These are phyloP conservation scores for Rossbeevera mucosa DNA, from an alignment of 768 basidiomycete genomes.

Conservation along the genomic window DNA sequence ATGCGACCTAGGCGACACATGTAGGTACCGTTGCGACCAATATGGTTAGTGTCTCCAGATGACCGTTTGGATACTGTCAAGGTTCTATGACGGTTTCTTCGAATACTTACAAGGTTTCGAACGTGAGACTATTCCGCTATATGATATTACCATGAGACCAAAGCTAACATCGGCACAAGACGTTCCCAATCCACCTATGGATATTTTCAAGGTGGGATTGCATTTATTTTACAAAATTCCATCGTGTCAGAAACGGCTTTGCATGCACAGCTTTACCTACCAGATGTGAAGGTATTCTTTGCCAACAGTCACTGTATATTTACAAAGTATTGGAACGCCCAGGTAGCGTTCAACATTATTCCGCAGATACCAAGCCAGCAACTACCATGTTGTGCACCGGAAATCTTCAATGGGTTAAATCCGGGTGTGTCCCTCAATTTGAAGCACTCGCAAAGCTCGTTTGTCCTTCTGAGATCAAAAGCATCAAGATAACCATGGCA, in stretches of 20 bases:
- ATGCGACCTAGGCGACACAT: constrained; percentile 21
- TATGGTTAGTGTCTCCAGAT: background rate
- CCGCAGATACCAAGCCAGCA: constrained; percentile 20
- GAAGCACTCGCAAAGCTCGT: constrained; percentile 57
- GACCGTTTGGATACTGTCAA: constrained; percentile 1
- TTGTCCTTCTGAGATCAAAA: constrained; percentile 54
- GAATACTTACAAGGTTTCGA: constrained; percentile 25
- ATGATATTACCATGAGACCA: background rate
- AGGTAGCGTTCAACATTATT: background rate
- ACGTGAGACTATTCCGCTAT: constrained; percentile 8
- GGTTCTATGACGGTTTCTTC: constrained; percentile 29
- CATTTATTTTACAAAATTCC: too few relatives aligned
- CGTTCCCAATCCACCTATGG: constrained; percentile 21
- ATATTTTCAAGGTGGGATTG: constrained; percentile 22
- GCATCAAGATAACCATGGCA: constrained; percentile 68
- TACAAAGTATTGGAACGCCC: background rate
- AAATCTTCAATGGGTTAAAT: constrained; percentile 57
- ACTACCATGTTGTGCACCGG: constrained; percentile 37
- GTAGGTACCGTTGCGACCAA: constrained; percentile 4
- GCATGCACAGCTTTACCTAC: constrained; percentile 21
- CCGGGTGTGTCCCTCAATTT: constrained; percentile 63
- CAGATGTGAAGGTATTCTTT: constrained; percentile 21
- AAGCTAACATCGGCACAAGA: constrained; percentile 12
- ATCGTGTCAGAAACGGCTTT: background rate
- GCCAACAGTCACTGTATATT: constrained; percentile 11